Percentiles rank a stretch among this genome's conserved stretches.
Conservation (phyloP, 2,329 filamentous ascomycete genomes). For the Exserohilum rostratum region DNA sequence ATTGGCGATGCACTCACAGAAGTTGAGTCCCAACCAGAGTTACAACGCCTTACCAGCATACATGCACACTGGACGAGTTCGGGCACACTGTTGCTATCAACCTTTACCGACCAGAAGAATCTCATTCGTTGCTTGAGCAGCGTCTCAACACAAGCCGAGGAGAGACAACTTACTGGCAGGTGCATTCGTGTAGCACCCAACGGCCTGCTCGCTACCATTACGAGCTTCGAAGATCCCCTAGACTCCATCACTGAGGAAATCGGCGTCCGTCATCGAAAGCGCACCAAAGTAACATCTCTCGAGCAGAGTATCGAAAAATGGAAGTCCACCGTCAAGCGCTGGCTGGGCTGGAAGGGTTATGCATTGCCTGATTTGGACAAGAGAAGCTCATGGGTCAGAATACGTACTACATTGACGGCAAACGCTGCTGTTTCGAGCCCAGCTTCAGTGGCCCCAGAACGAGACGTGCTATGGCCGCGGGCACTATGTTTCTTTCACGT, state of each 20-base stretch:
- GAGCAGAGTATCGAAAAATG: slow-evolving; percentile 43
- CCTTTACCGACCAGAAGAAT: slow-evolving; percentile 29
- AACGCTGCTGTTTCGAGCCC: slow-evolving; percentile 21
- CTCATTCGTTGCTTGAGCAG: slow-evolving; percentile 33
- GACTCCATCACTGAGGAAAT: slow-evolving; percentile 27
- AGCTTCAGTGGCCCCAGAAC: slow-evolving; percentile 15
- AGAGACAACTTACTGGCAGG: slow-evolving; percentile 28
- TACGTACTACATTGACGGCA: slow-evolving; percentile 28
- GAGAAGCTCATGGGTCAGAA: slow-evolving; percentile 39
- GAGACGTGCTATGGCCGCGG: slow-evolving; percentile 47
- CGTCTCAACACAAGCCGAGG: slow-evolving; percentile 17
- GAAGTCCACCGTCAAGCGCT: slow-evolving; percentile 41
- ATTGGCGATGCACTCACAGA: slow-evolving; percentile 13
- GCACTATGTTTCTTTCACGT: slow-evolving; percentile 41
- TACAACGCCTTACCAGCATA: slow-evolving; percentile 38
- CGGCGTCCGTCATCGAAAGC: slow-evolving; percentile 32
- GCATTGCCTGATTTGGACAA: slow-evolving; percentile 31
- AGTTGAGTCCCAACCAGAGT: slow-evolving; percentile 3
- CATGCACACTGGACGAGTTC: slow-evolving; percentile 44
- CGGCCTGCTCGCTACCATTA: slow-evolving; percentile 38
- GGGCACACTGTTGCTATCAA: slow-evolving; percentile 43
- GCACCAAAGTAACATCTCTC: slow-evolving; percentile 27
- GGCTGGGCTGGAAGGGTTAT: slow-evolving; percentile 46
- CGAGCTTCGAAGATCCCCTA: slow-evolving; percentile 40
- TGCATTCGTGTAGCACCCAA: slow-evolving; percentile 46